phyloP scores from a whole-genome alignment of 306 rosid genomes.

The Acacia confusa region DNA sequence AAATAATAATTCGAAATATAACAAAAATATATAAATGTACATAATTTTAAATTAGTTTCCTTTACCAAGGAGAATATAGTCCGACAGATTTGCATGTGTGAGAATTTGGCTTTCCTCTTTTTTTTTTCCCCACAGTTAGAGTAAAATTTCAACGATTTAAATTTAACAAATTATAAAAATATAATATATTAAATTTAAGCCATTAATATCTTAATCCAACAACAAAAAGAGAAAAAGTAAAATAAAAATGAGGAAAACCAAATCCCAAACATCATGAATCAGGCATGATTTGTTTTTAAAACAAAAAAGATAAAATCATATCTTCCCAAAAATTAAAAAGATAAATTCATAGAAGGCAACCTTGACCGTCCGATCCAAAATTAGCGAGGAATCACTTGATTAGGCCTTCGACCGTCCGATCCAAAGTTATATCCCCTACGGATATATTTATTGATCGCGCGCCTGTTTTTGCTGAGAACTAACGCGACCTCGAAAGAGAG shows the following conservation, averaged over 20 bases:
- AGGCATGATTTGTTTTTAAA: background rate
- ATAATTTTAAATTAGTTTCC: background rate
- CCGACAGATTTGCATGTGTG: background rate
- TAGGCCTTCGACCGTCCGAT: background rate
- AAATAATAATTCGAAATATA: background rate
- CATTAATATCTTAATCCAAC: no score
- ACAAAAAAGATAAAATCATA: no score
- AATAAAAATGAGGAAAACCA: no score
- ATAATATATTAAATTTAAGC: no score
- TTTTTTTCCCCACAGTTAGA: no score
- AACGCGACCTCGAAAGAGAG: slow-evolving; percentile 32
- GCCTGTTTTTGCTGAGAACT: slow-evolving; percentile 4
- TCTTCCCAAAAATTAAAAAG: background rate
- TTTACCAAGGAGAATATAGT: background rate
- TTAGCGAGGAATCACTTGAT: background rate
- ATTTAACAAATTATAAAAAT: no score
- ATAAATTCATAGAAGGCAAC: background rate
- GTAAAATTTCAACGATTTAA: no score
- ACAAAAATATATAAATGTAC: background rate
- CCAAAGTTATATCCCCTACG: background rate
- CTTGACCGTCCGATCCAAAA: background rate
- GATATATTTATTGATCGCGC: background rate
- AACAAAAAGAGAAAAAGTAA: no score
- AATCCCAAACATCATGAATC: no score
- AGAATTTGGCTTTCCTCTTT: no score